These are phyloP conservation scores for Emydomyces testavorans DNA, from an alignment of 2,329 filamentous ascomycete species.

Conservation along the genomic window DNA sequence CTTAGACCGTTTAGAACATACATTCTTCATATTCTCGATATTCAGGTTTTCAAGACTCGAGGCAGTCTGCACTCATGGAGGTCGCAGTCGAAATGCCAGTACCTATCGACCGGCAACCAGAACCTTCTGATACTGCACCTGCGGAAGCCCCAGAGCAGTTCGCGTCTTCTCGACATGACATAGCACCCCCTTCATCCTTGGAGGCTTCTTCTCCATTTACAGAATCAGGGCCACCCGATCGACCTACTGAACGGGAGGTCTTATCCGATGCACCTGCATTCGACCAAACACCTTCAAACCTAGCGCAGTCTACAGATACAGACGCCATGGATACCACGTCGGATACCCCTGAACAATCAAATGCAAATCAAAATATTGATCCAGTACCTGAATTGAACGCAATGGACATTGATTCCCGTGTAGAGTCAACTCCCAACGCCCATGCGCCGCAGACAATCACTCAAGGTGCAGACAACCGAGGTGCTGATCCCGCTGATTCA, in stretches of 20 bases:
- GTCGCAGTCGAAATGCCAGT: slow-evolving; percentile 13
- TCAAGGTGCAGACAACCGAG: neutral
- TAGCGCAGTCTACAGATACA: neutral
- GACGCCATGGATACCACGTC: slow-evolving; percentile 12
- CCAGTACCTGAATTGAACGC: neutral
- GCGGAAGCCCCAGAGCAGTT: neutral
- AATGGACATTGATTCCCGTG: neutral
- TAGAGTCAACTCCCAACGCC: neutral
- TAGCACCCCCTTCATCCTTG: slow-evolving; percentile 10
- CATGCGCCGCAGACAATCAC: neutral
- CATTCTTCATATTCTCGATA: neutral
- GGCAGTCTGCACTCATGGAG: slow-evolving; percentile 12
- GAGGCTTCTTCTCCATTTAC: neutral
- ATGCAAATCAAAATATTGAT: neutral
- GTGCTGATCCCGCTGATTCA: slow-evolving; percentile 4
- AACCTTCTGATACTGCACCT: slow-evolving; percentile 5
- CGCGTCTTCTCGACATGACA: slow-evolving; percentile 7
- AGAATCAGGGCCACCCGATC: slow-evolving; percentile 14
- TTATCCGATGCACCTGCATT: neutral
- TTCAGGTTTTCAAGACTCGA: neutral
- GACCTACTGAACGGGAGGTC: slow-evolving; percentile 7
- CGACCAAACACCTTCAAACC: neutral
- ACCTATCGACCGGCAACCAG: slow-evolving; percentile 5
- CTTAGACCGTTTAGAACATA: neutral
- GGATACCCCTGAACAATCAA: neutral